Conservation (phyloP, 2,329 filamentous ascomycete genomes). For the Fusarium sterilihyphosum region DNA sequence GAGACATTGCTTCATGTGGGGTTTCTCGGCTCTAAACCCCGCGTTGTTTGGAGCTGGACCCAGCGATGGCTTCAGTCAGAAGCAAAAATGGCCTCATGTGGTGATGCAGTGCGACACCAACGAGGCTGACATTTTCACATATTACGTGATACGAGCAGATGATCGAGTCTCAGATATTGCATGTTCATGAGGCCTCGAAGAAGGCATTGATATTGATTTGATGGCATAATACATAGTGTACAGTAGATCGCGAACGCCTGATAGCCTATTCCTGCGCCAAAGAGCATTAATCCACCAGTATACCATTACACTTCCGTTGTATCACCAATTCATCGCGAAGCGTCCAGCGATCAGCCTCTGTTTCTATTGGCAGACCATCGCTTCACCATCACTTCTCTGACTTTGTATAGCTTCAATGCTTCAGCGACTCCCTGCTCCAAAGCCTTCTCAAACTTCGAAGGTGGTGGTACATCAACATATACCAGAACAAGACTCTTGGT, state of each 20-base stretch:
- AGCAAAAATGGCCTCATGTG: conserved; percentile 20
- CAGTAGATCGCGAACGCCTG: conserved; percentile 22
- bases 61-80: conserved; percentile 30
- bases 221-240: conserved; percentile 16
- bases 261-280: conserved; percentile 2
- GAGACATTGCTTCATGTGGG: conserved; percentile 37
- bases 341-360: conserved; percentile 39
- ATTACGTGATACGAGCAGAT: neutral
- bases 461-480: conserved; percentile 90
- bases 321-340: neutral
- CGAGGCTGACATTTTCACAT: neutral
- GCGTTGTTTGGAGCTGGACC: conserved; percentile 30
- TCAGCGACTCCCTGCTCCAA: conserved; percentile 66
- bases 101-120: neutral
- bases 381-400: conserved; percentile 83
- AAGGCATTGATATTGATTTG: neutral
- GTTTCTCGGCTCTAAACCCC: conserved; percentile 38
- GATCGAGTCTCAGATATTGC: neutral
- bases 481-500: conserved; percentile 89
- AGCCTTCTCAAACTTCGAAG: conserved; percentile 58
- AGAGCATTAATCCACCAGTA: neutral
- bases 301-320: neutral
- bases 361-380: conserved; percentile 88
- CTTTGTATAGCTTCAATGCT: conserved; percentile 74
- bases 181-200: neutral